phyloP scores from a whole-genome alignment of 371 early-diverging fungal species.

The Mortierella sp. region DNA sequence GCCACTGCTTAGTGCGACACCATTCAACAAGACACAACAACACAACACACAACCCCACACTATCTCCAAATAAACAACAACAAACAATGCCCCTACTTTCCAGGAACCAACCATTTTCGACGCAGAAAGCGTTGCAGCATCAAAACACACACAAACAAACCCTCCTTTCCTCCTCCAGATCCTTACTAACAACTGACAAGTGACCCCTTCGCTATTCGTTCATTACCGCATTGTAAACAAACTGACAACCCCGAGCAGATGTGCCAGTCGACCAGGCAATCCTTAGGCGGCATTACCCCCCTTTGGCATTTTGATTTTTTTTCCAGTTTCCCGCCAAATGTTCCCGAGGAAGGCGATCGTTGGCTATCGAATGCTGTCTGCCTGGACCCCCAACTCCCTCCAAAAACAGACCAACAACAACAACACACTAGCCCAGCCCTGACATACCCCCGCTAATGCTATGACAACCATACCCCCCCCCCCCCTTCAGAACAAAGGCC shows the following conservation, averaged over 20 bases:
- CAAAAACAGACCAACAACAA: neutral
- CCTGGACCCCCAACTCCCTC: neutral
- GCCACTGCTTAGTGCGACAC: neutral
- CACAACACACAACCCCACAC: neutral
- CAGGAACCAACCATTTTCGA: neutral
- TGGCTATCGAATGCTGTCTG: neutral
- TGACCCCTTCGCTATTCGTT: neutral
- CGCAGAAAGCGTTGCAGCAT: neutral
- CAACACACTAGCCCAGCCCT: neutral
- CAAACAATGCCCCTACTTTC: constrained; percentile 3
- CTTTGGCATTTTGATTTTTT: neutral
- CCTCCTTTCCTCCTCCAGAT: neutral
- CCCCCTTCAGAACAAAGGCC: neutral
- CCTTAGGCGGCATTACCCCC: neutral
- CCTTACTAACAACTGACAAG: neutral
- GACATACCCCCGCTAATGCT: neutral
- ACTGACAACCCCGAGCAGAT: neutral
- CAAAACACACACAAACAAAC: neutral
- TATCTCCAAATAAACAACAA: neutral
- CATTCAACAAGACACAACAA: neutral
- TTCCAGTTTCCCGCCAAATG: constrained; percentile 9
- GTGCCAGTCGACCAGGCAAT: neutral
- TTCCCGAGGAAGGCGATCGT: neutral
- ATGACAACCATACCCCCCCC: neutral
- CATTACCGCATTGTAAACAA: constrained; percentile 1